Evolutionary conservation across 2,329 filamentous ascomycete species (phyloP).

Genomic region (Aschersonia sp.): DNA sequence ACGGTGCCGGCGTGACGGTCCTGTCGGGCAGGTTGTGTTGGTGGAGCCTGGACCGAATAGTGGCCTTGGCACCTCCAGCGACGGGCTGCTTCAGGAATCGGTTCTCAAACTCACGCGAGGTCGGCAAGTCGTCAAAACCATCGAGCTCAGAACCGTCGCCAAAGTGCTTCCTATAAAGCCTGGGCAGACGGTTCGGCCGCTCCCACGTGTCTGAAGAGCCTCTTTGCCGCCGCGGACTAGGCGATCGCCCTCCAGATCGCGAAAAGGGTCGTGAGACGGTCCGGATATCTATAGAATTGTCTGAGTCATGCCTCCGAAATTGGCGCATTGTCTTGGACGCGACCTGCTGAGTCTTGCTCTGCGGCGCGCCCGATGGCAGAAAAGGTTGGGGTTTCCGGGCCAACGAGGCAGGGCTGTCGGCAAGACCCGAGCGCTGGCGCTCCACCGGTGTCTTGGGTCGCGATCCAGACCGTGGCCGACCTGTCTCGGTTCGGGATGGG

Average conservation of each 20-base stretch:
- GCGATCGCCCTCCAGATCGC: constrained; percentile 42
- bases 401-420: constrained; percentile 35
- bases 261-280: constrained; percentile 43
- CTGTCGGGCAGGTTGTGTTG: constrained; percentile 41
- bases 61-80: constrained; percentile 51
- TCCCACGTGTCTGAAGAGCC: constrained; percentile 40
- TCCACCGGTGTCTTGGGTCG: constrained; percentile 63
- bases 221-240: constrained; percentile 35
- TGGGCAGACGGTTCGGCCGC: constrained; percentile 55
- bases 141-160: constrained; percentile 89
- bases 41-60: constrained; percentile 39
- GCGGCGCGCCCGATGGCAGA: constrained; percentile 60
- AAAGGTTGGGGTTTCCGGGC: constrained; percentile 57
- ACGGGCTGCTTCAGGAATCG: constrained; percentile 71
- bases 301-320: constrained; percentile 72
- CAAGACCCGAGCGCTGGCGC: constrained; percentile 30
- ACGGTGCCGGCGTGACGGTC: constrained; percentile 36
- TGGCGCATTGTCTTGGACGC: constrained; percentile 54
- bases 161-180: constrained; percentile 37
- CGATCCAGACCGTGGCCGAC: constrained; percentile 34
- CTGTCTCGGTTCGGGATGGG: constrained; percentile 40
- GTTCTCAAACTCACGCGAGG: constrained; percentile 67
- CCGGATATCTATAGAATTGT: constrained; percentile 45
- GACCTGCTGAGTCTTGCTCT: constrained; percentile 64
- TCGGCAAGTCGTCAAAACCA: constrained; percentile 86